Evolutionary conservation across 345 rosid genomes (phyloP).

Genomic region (Sisymbrium irio): DNA sequence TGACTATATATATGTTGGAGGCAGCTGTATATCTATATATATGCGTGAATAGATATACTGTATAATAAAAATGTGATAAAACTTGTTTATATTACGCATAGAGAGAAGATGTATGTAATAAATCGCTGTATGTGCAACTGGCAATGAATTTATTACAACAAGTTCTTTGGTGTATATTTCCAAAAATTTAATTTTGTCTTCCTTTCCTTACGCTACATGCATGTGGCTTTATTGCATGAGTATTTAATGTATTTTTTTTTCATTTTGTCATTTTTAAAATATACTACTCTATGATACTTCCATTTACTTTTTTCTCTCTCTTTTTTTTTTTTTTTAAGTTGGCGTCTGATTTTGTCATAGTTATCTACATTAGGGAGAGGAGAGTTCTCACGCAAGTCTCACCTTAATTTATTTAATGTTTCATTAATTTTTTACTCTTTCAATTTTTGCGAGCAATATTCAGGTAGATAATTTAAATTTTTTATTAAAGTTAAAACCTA

Average conservation of each 20-base stretch:
- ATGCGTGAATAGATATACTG: slow-evolving; percentile 1
- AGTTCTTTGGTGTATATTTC: slow-evolving; percentile 34
- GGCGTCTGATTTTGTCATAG: slow-evolving; percentile 2
- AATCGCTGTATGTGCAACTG: slow-evolving; percentile 42
- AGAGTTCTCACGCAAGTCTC: slow-evolving; percentile 25
- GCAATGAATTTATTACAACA: slow-evolving; percentile 41
- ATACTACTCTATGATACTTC: background rate
- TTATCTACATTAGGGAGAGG: slow-evolving; percentile 1
- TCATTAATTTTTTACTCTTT: background rate
- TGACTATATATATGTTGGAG: slow-evolving; percentile 37
- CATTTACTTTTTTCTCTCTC: background rate
- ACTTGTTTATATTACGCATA: background rate
- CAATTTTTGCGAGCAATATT: background rate
- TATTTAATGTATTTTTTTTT: background rate
- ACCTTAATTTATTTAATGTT: background rate
- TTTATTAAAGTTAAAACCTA: background rate
- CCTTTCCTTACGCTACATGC: slow-evolving; percentile 42
- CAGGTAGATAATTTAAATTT: background rate
- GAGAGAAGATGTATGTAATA: slow-evolving; percentile 29
- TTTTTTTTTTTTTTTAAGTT: background rate
- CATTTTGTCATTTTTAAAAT: background rate
- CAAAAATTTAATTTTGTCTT: slow-evolving; percentile 35
- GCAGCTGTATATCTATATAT: slow-evolving; percentile 27
- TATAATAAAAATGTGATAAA: slow-evolving; percentile 24
- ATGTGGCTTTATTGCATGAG: slow-evolving; percentile 46